A percentile compares a stretch with the other conserved stretches of the same genome.
Conservation (phyloP, 441 rosid genomes). For the Sinapis alba region DNA sequence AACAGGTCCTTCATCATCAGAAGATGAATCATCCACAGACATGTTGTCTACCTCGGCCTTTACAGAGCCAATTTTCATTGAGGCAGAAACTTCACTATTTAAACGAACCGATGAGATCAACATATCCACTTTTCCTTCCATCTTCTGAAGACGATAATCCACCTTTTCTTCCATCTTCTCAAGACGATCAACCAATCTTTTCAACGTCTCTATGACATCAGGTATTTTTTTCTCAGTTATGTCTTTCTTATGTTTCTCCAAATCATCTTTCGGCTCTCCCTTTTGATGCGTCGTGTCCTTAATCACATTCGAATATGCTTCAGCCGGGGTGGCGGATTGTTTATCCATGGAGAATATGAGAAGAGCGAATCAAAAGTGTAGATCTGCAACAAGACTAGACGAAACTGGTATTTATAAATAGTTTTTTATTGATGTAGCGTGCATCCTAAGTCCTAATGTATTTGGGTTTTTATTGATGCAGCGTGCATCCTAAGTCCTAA, state of each 20-base stretch:
- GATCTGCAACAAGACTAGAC: neutral
- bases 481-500: too few relatives aligned
- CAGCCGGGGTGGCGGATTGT: neutral
- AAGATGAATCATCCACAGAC: neutral
- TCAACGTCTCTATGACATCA: neutral
- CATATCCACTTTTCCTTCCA: neutral
- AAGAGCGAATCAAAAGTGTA: neutral
- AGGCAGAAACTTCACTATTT: neutral
- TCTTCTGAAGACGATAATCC: neutral
- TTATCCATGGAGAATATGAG: neutral
- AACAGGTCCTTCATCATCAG: neutral
- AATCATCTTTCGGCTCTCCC: neutral
- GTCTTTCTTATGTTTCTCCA: neutral
- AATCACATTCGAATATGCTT: neutral
- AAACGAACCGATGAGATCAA: neutral
- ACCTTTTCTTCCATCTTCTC: neutral
- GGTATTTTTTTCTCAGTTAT: neutral
- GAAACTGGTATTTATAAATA: neutral
- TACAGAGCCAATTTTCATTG: neutral
- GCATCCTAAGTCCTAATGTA: neutral
- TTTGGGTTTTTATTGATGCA: neutral
- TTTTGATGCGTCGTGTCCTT: neutral
- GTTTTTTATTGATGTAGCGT: neutral
- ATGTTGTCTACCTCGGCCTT: conserved; percentile 5
- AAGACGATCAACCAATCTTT: neutral